Evolutionary conservation across 2,329 filamentous ascomycete genomes (phyloP), one percentile per base, ranked within the genome.

Genomic region (Trichophyton rubrum): DNA sequence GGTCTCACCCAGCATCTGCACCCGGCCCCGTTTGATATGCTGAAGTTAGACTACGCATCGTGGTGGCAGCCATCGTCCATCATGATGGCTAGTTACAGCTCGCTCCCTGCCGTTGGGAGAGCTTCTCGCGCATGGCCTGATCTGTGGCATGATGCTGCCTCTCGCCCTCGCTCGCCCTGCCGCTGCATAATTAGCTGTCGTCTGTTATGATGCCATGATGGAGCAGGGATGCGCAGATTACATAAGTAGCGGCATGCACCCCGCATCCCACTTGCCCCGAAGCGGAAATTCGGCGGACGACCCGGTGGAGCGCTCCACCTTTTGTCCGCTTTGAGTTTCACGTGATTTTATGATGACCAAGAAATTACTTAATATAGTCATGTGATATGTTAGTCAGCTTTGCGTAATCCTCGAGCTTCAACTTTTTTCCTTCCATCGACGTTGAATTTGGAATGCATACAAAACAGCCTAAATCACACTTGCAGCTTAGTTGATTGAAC

Each of bases 171-270:
- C 45, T 51, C 45, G 17, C 22, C n/a, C 17, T 5, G 11, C 8
- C 11, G 22, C 3, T 35, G 51, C 27, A n/a, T 30, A 30, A 30
- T 6, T 55, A 17, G 13, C 27, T 55, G 15, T 35, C 20, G 22
- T 53, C 11, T 53, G 49, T 30, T 30, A 53, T 53, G 22, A 27
- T 53, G 27, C 49, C 33, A 55, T 55, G 13, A 55, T 20, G 24
- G 45, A 27, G 20, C 45, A n/a, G 6, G 22, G 49, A 53, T 53
- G 17, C 22, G 45, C 45, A 2, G 49, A 13, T 53, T 53, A 53
- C 49, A 17, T 53, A 53, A 53, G 22, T 53, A 53, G 49, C 49
- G 49, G 22, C 49, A 20, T 55, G 51, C 51, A 55, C 51, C 51
- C 51, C 51, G 51, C 51, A 55, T 55, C 51, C 27, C 15, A 30